A percentile compares a stretch with the other conserved stretches of the same genome.
Evolutionary conservation across 176 grass and related monocot genomes (phyloP).

Genomic region (Triticum aestivum): DNA sequence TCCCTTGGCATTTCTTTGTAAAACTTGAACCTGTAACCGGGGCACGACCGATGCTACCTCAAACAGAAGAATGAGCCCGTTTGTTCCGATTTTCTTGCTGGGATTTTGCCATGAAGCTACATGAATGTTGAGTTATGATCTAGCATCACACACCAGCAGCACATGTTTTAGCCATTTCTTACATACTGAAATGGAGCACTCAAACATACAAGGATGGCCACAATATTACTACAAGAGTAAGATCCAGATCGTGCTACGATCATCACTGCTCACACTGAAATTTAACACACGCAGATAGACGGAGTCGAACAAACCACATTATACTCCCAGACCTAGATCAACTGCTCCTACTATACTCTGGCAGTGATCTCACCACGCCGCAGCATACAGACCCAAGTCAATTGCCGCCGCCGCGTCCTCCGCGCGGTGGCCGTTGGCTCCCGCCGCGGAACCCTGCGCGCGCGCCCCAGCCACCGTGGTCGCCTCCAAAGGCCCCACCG

Average conservation of each 20-base stretch:
- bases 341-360: neutral
- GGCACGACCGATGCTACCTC: neutral
- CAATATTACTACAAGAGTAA: neutral
- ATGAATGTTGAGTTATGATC: neutral
- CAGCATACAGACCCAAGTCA: neutral
- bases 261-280: neutral
- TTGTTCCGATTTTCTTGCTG: neutral
- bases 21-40: neutral
- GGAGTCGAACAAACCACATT: neutral
- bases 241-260: neutral
- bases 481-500: neutral
- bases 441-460: slow-evolving; percentile 25
- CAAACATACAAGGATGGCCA: neutral
- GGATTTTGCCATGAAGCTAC: neutral
- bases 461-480: neutral
- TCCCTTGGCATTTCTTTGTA: neutral
- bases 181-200: neutral
- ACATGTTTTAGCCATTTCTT: neutral
- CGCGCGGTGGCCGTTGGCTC: slow-evolving; percentile 6
- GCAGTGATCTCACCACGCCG: neutral
- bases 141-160: neutral
- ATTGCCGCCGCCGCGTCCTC: slow-evolving; percentile 17
- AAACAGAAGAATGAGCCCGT: neutral
- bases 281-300: neutral
- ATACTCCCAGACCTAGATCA: neutral